A percentile compares a stretch with the other conserved stretches of the same genome.
Evolutionary conservation across 495 filamentous ascomycete genomes (phyloP).

Genomic region (Daldinia bambusicola): DNA sequence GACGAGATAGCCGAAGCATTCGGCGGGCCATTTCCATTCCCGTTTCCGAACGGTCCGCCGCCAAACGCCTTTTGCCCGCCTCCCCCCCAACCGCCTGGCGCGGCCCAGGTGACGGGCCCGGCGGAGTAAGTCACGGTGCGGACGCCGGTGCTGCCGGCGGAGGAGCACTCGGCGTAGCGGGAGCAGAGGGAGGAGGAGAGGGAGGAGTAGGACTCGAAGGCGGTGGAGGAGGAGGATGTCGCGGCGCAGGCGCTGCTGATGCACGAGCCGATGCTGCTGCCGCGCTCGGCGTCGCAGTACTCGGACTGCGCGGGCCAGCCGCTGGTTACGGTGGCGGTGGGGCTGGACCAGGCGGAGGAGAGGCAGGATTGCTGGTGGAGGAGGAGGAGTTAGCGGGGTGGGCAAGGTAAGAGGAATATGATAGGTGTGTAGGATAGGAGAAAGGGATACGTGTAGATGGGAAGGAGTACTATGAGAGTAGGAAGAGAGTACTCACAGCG

Average conservation of each 20-base stretch:
- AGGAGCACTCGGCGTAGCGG: conserved; percentile 51
- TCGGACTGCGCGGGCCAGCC: conserved; percentile 57
- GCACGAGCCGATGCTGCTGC: conserved; percentile 50
- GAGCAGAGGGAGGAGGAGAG: conserved; percentile 57
- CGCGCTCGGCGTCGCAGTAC: conserved; percentile 55
- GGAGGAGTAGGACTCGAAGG: conserved; percentile 52
- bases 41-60: background rate
- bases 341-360: conserved; percentile 52
- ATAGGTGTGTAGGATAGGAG: background rate
- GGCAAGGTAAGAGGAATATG: too few species aligned
- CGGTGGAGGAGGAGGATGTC: conserved; percentile 54
- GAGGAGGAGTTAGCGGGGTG: background rate
- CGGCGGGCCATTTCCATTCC: conserved; percentile 1
- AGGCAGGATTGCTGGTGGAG: conserved; percentile 54
- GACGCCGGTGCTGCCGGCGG: conserved; percentile 54
- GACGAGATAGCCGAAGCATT: conserved; percentile 1
- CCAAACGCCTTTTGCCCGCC: conserved; percentile 6
- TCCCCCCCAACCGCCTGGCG: conserved; percentile 40
- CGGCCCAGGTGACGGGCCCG: conserved; percentile 54
- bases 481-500: conserved; percentile 48
- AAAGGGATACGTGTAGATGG: background rate
- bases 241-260: conserved; percentile 53
- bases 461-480: too few species aligned
- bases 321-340: conserved; percentile 39
- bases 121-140: conserved; percentile 54